Evolutionary conservation across 371 early-diverging fungal genomes (phyloP), one percentile per base, ranked within the genome.

Genomic region (Nosema muscidifuracis): DNA sequence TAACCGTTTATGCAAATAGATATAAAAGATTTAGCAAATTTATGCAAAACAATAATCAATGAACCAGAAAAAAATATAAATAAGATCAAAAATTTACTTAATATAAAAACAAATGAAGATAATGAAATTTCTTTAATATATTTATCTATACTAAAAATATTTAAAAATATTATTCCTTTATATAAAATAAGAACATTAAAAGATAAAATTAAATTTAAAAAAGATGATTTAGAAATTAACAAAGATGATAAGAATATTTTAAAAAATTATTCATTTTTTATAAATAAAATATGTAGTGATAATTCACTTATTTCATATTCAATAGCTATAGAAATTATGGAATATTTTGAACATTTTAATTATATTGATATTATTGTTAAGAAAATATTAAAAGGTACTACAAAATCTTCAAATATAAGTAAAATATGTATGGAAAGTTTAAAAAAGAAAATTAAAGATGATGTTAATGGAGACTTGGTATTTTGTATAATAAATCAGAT

Each of bases 311-410:
- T 22, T 34, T 56, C 57, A 26, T 77, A 65, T 30, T 58, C 60
- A 33, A 31, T 42, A 31, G 64, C 70, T 13, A 58, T 47, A 13
- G 66, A 69, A 44, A 28, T 77, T 24, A 26, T 77, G 31, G 44
- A 70, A 38, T 26, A 56, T 31, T 65, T 77, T 43, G 77, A 77
- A 60, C 77, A 77, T 51, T 77, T 77, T 42, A 77, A 77, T 56
- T 73, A 47, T 51, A 51, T 55, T 9, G 77, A 77, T 31, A 65
- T 55, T 40, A 34, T 74, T 34, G 71, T 77, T 6, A 38, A 33
- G 16, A 68, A 70, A 28, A 61, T 77, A 10, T 31, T 77, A n/a
- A 44, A 47, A 38, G 77, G 77, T 36, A 74, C 74, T 18, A 6
- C 44, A 40, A 28, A 34, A 55, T 34, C 0, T n/a, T 10, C 24